phyloP scores from a whole-genome alignment of 139 green algal genomes.

The Chlorella ohadii region DNA sequence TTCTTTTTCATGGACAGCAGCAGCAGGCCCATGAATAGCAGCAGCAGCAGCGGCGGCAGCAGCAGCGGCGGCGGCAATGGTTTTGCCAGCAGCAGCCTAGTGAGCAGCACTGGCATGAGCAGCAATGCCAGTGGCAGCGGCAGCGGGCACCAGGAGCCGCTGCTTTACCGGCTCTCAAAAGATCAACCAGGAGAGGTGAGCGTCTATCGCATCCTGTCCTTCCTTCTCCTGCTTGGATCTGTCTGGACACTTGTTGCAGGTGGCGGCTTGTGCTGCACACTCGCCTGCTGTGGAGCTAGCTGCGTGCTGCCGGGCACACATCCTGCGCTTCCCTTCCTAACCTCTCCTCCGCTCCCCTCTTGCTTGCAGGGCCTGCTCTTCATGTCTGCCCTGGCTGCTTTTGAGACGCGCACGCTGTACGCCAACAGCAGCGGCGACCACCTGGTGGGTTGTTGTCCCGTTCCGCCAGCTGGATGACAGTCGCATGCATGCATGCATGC shows the following conservation, averaged over 20 bases:
- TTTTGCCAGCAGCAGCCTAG: slow-evolving; percentile 57
- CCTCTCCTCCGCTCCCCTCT: not conserved
- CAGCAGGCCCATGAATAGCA: not conserved
- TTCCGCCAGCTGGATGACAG: too few relatives aligned
- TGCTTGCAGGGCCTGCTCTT: slow-evolving; percentile 55
- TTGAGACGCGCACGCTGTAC: slow-evolving; percentile 74
- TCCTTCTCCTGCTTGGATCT: too few relatives aligned
- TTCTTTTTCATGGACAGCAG: slow-evolving; percentile 60
- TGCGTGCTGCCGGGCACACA: too few relatives aligned
- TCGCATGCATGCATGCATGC: too few relatives aligned
- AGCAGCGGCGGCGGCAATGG: not conserved
- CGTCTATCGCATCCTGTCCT: too few relatives aligned
- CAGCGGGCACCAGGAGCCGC: not conserved
- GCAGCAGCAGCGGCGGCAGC: not conserved
- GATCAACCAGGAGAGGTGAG: not conserved
- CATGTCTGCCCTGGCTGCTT: slow-evolving; percentile 67
- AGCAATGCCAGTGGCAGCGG: not conserved
- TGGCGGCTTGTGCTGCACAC: too few relatives aligned
- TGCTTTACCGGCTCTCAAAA: not conserved
- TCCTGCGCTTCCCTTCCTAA: too few relatives aligned
- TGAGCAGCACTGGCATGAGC: slow-evolving; percentile 40
- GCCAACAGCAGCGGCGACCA: slow-evolving; percentile 80
- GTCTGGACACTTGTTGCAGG: too few relatives aligned
- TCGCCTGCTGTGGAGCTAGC: too few relatives aligned
- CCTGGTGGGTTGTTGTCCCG: slow-evolving; percentile 59